phyloP scores from a whole-genome alignment of 352 stramenopile genomes.

The Halophytophthora polymorphica region DNA sequence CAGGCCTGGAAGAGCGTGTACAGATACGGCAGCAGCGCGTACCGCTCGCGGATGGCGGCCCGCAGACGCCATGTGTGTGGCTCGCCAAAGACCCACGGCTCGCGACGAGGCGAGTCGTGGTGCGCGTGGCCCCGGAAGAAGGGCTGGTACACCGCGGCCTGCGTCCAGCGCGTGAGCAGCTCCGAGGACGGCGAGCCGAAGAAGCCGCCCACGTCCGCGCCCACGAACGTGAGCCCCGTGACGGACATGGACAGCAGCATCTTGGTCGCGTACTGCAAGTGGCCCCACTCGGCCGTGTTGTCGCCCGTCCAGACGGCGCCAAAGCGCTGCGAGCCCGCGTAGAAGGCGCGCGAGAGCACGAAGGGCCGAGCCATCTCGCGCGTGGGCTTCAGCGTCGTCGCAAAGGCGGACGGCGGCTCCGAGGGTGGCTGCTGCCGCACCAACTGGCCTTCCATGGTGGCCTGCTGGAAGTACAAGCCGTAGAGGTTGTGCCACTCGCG shows the following conservation, averaged over 20 bases:
- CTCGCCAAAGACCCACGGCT: slow-evolving; percentile 98
- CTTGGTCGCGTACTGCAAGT: slow-evolving; percentile 93
- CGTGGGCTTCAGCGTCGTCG: slow-evolving; percentile 32
- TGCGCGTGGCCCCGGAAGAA: slow-evolving; percentile 99
- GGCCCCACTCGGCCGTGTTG: slow-evolving; percentile 95
- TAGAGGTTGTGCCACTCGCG: slow-evolving; percentile 99
- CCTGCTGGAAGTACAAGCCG: slow-evolving; percentile 97
- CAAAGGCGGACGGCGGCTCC: slow-evolving; percentile 35
- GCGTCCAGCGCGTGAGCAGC: slow-evolving; percentile 96
- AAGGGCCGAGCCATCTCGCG: slow-evolving; percentile 91
- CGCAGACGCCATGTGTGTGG: slow-evolving; percentile 89
- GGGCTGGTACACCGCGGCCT: slow-evolving; percentile 95
- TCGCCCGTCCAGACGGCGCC: slow-evolving; percentile 99
- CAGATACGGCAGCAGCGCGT: slow-evolving; percentile 96
- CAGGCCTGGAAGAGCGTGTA: slow-evolving; percentile 88
- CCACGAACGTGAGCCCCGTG: slow-evolving; percentile 95
- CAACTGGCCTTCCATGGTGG: slow-evolving; percentile 92
- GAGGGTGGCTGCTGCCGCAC: slow-evolving; percentile 59
- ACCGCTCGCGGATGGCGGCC: slow-evolving; percentile 91
- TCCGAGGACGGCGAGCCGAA: slow-evolving; percentile 96
- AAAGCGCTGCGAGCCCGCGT: slow-evolving; percentile 95
- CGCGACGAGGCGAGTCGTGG: slow-evolving; percentile 97
- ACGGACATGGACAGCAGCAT: slow-evolving; percentile 98
- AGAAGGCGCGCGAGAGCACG: slow-evolving; percentile 97
- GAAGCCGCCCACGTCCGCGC: slow-evolving; percentile 98